phyloP scores from a whole-genome alignment of 2,329 filamentous ascomycete species.

The Monosporascus sp. region DNA sequence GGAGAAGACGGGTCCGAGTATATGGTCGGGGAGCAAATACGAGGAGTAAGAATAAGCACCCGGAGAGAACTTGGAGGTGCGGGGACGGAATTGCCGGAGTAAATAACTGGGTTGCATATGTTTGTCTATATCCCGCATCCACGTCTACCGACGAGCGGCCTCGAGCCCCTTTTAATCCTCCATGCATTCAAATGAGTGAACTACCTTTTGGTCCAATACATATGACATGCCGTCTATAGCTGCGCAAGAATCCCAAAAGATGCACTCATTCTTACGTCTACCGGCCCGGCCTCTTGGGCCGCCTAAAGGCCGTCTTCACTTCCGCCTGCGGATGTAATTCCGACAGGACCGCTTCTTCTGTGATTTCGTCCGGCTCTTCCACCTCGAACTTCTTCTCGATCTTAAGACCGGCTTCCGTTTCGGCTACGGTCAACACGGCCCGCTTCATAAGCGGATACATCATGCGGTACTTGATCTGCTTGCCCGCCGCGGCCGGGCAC shows the following conservation, averaged over 20 bases:
- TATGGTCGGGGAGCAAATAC: slow-evolving; percentile 57
- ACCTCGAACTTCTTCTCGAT: slow-evolving; percentile 68
- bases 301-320: slow-evolving; percentile 63
- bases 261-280: slow-evolving; percentile 18
- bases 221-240: slow-evolving; percentile 1
- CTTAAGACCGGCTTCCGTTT: slow-evolving; percentile 57
- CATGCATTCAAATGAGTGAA: too few relatives aligned
- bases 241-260: slow-evolving; percentile 1
- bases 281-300: slow-evolving; percentile 75
- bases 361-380: slow-evolving; percentile 65
- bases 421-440: slow-evolving; percentile 61
- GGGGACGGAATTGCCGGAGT: too few relatives aligned
- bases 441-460: slow-evolving; percentile 70
- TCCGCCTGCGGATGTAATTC: slow-evolving; percentile 66
- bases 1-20: slow-evolving; percentile 57
- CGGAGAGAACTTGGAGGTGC: background rate
- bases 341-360: slow-evolving; percentile 56
- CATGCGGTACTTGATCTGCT: slow-evolving; percentile 78
- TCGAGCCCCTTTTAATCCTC: too few relatives aligned
- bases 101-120: too few relatives aligned
- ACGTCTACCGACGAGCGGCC: too few relatives aligned
- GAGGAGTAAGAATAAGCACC: slow-evolving; percentile 52
- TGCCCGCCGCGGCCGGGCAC: slow-evolving; percentile 61
- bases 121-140: too few relatives aligned
- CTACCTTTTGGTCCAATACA: background rate